A percentile compares a stretch with the other conserved stretches of the same genome.
Evolutionary conservation across 2,329 filamentous ascomycete species (phyloP).

Genomic region (Fusarium decemcellulare): DNA sequence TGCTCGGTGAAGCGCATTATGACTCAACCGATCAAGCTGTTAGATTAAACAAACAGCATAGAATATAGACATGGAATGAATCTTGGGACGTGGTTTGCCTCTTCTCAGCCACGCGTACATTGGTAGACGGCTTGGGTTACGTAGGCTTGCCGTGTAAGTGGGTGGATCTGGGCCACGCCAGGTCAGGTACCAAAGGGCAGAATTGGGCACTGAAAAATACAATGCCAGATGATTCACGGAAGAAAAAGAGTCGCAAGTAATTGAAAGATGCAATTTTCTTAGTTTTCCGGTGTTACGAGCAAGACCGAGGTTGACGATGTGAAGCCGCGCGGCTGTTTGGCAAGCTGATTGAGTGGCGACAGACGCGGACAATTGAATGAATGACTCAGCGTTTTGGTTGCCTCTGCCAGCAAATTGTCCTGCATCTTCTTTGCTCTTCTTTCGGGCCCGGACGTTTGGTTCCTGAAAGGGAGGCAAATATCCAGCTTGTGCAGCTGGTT

Average conservation of each 20-base stretch:
- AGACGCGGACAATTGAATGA: neutral
- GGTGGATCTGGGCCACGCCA: neutral
- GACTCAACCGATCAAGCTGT: too few species aligned
- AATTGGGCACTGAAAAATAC: neutral
- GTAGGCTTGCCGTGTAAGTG: conserved; percentile 37
- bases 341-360: conserved; percentile 35
- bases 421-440: neutral
- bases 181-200: neutral
- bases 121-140: conserved; percentile 26
- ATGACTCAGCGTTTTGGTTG: conserved; percentile 37
- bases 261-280: neutral
- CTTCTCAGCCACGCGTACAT: neutral
- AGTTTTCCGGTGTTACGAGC: conserved; percentile 12
- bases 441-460: neutral
- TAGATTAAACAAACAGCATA: neutral
- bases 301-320: conserved; percentile 21
- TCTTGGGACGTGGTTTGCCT: neutral
- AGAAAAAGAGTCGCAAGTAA: neutral
- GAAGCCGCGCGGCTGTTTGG: conserved; percentile 38
- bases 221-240: neutral
- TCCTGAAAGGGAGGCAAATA: conserved; percentile 5
- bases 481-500: conserved; percentile 1
- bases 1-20: neutral
- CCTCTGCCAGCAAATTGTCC: neutral
- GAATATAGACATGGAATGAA: neutral